Conservation (phyloP, 2,329 filamentous ascomycete species). For the Penicillium sp. region DNA sequence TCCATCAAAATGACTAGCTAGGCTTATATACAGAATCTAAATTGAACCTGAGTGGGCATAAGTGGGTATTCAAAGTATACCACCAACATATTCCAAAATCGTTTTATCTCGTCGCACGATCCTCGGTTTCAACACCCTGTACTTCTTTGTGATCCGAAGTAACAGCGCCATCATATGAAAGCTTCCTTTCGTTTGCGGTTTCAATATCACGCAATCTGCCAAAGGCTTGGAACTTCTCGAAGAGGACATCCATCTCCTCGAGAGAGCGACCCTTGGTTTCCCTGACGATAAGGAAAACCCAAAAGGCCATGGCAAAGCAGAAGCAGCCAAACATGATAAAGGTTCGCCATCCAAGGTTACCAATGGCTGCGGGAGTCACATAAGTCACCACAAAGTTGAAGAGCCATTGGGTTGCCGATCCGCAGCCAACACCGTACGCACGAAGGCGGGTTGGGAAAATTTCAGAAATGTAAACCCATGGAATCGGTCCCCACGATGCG, state of each 20-base stretch:
- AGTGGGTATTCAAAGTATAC: not conserved
- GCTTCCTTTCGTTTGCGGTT: not conserved
- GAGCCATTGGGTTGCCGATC: not conserved
- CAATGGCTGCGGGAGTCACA: not conserved
- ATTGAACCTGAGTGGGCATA: not conserved
- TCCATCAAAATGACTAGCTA: not conserved
- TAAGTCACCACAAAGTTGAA: not conserved
- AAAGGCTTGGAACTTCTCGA: not conserved
- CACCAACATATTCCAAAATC: not conserved
- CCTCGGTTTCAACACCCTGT: not conserved
- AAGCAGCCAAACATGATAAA: not conserved
- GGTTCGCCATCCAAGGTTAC: not conserved
- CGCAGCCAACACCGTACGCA: not conserved
- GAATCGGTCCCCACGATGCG: slow-evolving; percentile 27
- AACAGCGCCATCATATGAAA: not conserved
- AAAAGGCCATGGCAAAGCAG: not conserved
- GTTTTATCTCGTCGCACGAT: not conserved
- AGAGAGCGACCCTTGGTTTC: slow-evolving; percentile 1
- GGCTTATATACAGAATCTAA: not conserved
- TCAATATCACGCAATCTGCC: not conserved
- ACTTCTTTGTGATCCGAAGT: not conserved
- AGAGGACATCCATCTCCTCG: not conserved
- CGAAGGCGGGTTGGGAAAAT: not conserved
- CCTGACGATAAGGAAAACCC: not conserved
- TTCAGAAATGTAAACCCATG: not conserved